Evolutionary conservation across 805 yeast genomes (phyloP).

Genomic region (Nadsonia fulvescens): DNA sequence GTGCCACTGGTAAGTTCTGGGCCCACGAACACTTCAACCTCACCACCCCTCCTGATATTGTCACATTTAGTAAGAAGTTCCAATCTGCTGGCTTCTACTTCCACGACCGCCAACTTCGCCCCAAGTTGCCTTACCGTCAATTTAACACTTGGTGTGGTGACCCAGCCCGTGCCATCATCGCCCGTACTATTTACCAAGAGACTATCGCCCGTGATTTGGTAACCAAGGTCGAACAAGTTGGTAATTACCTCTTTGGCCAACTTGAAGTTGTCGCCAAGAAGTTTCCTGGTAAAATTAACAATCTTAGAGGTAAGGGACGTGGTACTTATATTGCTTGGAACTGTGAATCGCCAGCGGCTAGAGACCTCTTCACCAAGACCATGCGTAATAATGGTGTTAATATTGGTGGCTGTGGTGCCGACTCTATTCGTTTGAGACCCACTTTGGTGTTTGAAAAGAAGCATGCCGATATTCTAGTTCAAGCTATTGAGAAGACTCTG

Average conservation of each 20-base stretch:
- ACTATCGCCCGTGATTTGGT: conserved; percentile 42
- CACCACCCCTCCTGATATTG: conserved; percentile 62
- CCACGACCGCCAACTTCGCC: conserved; percentile 54
- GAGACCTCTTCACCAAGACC: conserved; percentile 43
- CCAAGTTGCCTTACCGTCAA: conserved; percentile 69
- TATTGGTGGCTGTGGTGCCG: conserved; percentile 73
- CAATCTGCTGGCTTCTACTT: conserved; percentile 78
- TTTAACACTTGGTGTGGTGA: conserved; percentile 93
- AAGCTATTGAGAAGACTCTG: conserved; percentile 21
- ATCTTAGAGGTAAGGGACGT: conserved; percentile 56
- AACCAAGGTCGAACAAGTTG: conserved; percentile 38
- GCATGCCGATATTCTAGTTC: conserved; percentile 54
- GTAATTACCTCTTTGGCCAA: conserved; percentile 43
- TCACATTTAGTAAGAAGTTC: conserved; percentile 75
- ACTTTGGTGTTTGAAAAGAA: conserved; percentile 59
- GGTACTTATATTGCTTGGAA: conserved; percentile 81
- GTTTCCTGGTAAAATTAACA: conserved; percentile 31
- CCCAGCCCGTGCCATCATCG: conserved; percentile 62
- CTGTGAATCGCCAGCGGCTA: conserved; percentile 30
- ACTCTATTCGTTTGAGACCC: conserved; percentile 67
- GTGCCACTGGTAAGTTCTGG: conserved; percentile 76
- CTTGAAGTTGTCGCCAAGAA: conserved; percentile 36
- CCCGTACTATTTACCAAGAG: conserved; percentile 56
- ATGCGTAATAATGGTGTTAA: conserved; percentile 54
- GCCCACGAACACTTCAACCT: conserved; percentile 75